Evolutionary conservation across 306 rosid genomes (phyloP), one percentile per base, ranked within the genome.

Genomic region (Quercus gilva): DNA sequence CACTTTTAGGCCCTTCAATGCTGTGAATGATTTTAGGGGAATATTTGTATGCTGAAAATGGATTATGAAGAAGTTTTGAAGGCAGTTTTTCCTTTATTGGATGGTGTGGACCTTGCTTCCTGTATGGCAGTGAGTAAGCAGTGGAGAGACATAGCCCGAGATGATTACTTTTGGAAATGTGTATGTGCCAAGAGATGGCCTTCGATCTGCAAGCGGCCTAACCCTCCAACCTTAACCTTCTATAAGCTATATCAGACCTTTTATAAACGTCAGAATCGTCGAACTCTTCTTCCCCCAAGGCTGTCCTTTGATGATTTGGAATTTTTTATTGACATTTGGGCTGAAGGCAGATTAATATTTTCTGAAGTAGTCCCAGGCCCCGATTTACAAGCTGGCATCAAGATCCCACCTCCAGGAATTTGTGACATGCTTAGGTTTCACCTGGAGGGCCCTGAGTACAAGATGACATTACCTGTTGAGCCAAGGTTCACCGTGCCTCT

Each of bases 131-230:
- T 93, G 45, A 89, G 87, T 80, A 91, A 83, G 91, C 96, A 85
- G 73, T 96, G 98, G 99, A 96, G 88, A 78, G 91, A 87, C 73
- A 63, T 89, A 41, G 98, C 94, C 26, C 82, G 80, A 60, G 98
- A 93, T 77, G 99, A 93, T 85, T 96, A 87, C 91, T 89, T 93
- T 41, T 96, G 98, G 98, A 96, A 96, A 83, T 90, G 99, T 78
- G 23, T 78, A 25, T 93, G 97, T 81, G 94, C 92, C 80, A 89
- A 90, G 88, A 91, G 88, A 81, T 93, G 99, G 98, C 99, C 99
- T 65, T 96, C 99, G 6, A 85, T 88, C 74, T 91, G 96, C 96
- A 96, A 89, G 88, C 85, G 68, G 57, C 89, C 93, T 59, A 82
- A 86, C 55, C 91, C 92, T 67, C 90, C 96, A 4, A 79, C 88